Base-by-base conservation (phyloP, 345 rosid genomes). In the Ceriops tagal region DNA sequence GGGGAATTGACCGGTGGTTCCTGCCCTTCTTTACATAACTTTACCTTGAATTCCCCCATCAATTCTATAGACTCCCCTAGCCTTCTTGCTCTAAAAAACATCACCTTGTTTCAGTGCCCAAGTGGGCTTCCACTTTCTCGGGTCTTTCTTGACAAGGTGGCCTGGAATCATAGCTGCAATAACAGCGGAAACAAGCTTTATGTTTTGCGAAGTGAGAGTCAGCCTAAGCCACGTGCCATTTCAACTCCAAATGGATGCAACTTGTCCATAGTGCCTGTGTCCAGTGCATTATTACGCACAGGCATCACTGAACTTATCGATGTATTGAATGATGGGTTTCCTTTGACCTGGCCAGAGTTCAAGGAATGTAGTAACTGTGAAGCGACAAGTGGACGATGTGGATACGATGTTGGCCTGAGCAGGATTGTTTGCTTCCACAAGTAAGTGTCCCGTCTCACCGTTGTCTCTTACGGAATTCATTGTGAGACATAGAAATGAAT, bases 311-410 rank as follows among this genome's bases (percentile, higher is more conserved):
- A 27, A 20, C 63, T 73, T 18, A 1, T 65, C 5, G 26, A 22
- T 4, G 57, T 24, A 49, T 61, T 82, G 73, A 51, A 19, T 0
- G 34, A 67, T 6, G 85, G 85, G 47, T 71, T 82, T 69, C 61
- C 75, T 5, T 63, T 82, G 75, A 47, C 30, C 3, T 79, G 79
- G 82, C 61, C 68, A 3, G 39, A 15, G 22, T 57, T 64, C 3
- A 64, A 20, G 10, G 68, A 64, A 0, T 82, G 85, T 26, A 59
- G 62, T 6, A 10, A 5, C 4, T 79, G 83, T 69, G 35, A 57
- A 5, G 49, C 18, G 37, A 61, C 8, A 8, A 56, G 67, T 1
- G 77, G 74, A n/a, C 62, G 74, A 31, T 79, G 83, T 34, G 81
- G 83, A 32, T 77, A 55, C 52, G 72, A 77, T 20, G 62, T 58